phyloP scores from a whole-genome alignment of 1,284 basidiomycete species.

The Farysia itapuensis region DNA sequence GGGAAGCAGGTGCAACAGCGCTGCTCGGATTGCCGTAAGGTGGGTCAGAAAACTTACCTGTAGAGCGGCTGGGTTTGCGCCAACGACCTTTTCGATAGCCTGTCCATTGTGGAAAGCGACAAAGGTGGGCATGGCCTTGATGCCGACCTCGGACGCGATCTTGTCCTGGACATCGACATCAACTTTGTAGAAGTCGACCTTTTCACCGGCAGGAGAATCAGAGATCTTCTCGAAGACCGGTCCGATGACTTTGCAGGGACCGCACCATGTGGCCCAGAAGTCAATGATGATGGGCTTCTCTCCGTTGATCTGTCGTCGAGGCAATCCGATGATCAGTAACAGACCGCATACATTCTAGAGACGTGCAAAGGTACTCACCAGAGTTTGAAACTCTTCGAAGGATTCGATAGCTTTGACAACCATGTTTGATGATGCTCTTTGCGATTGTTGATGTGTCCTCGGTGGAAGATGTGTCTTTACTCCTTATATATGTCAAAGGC shows the following conservation, averaged over 20 bases:
- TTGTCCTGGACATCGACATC: constrained; percentile 60
- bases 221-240: constrained; percentile 77
- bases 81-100: constrained; percentile 68
- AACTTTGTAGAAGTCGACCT: constrained; percentile 77
- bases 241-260: constrained; percentile 72
- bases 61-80: constrained; percentile 67
- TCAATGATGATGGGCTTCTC: constrained; percentile 62
- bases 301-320: constrained; percentile 63
- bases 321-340: not conserved
- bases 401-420: constrained; percentile 65
- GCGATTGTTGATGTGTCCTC: too few species aligned
- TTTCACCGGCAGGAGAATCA: constrained; percentile 37
- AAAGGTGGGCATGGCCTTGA: constrained; percentile 82
- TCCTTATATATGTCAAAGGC: too few species aligned
- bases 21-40: too few species aligned
- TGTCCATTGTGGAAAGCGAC: constrained; percentile 71
- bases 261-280: constrained; percentile 61
- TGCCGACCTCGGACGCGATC: constrained; percentile 69
- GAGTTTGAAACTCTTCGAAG: constrained; percentile 66
- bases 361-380: constrained; percentile 63
- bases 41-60: constrained; percentile 63
- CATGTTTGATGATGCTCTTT: too few species aligned
- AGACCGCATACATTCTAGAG: not conserved
- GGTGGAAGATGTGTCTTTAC: too few species aligned
- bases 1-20: not conserved